Percentiles rank a stretch among this genome's conserved stretches.
These are phyloP conservation scores for Annulohypoxylon moriforme DNA, from an alignment of 495 filamentous ascomycete genomes.

Conservation along the genomic window DNA sequence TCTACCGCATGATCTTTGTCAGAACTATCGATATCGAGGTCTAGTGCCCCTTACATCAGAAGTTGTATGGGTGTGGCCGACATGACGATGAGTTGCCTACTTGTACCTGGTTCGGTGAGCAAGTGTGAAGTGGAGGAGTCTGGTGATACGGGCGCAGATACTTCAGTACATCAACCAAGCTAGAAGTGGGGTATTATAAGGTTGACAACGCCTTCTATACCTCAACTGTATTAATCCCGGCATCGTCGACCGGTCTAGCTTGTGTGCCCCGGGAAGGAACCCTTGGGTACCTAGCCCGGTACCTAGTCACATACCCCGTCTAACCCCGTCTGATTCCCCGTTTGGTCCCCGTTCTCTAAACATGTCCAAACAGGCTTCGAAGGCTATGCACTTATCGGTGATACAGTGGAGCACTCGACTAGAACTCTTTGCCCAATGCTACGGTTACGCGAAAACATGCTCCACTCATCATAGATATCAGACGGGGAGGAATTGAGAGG, in stretches of 20 bases:
- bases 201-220: neutral
- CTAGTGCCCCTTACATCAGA: neutral
- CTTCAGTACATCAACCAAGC: neutral
- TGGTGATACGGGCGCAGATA: neutral
- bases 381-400: conserved; percentile 11
- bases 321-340: neutral
- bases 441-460: conserved; percentile 20
- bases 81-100: neutral
- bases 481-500: neutral
- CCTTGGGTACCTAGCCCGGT: neutral
- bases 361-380: neutral
- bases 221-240: conserved; percentile 6
- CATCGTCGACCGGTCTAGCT: conserved; percentile 17
- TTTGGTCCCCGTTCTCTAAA: neutral
- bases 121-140: no score
- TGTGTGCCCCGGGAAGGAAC: conserved; percentile 3
- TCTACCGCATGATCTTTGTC: conserved; percentile 2
- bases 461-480: conserved; percentile 13
- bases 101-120: no score
- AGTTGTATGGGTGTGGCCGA: neutral
- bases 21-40: neutral
- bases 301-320: conserved; percentile 1
- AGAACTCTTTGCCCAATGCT: conserved; percentile 22
- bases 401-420: conserved; percentile 16
- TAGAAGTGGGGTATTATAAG: neutral